Percentiles rank a stretch among this genome's conserved stretches.
phyloP scores from a whole-genome alignment of 352 stramenopile species.

The Globisporangium radiosum region DNA sequence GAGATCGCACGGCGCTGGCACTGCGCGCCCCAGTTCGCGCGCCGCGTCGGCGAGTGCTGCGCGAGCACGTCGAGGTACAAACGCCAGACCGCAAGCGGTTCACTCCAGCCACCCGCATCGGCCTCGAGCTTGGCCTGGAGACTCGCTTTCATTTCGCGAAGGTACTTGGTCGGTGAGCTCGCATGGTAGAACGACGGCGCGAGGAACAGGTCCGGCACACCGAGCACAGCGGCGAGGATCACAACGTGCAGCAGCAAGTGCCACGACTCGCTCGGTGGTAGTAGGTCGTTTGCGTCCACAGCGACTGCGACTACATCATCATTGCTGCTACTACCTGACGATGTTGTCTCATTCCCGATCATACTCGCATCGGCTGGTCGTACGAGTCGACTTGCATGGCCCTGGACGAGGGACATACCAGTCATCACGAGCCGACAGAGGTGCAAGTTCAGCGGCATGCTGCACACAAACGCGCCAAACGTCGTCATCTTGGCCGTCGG shows the following conservation, averaged over 20 bases:
- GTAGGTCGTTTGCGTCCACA: background rate
- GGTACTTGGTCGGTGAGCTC: slow-evolving; percentile 47
- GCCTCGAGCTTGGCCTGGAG: slow-evolving; percentile 60
- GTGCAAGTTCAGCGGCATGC: slow-evolving; percentile 69
- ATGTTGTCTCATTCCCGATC: background rate
- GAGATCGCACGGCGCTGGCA: slow-evolving; percentile 59
- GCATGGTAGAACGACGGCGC: slow-evolving; percentile 79
- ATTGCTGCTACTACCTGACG: background rate
- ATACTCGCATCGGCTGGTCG: background rate
- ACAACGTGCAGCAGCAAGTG: slow-evolving; percentile 47
- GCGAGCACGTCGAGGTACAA: slow-evolving; percentile 59
- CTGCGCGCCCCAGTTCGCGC: slow-evolving; percentile 31
- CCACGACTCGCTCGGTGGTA: slow-evolving; percentile 21
- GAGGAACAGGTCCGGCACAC: slow-evolving; percentile 64
- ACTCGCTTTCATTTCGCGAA: slow-evolving; percentile 75
- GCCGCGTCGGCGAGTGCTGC: slow-evolving; percentile 31
- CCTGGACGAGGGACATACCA: slow-evolving; percentile 29
- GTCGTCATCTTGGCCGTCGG: slow-evolving; percentile 49
- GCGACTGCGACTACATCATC: background rate
- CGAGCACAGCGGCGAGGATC: slow-evolving; percentile 58
- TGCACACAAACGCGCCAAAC: slow-evolving; percentile 75
- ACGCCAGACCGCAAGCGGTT: slow-evolving; percentile 66
- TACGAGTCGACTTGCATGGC: slow-evolving; percentile 14
- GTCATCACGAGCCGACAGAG: slow-evolving; percentile 72
- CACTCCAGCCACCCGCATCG: slow-evolving; percentile 63